phyloP scores from a whole-genome alignment of 768 basidiomycete genomes.

The Trametes cinnabarina region DNA sequence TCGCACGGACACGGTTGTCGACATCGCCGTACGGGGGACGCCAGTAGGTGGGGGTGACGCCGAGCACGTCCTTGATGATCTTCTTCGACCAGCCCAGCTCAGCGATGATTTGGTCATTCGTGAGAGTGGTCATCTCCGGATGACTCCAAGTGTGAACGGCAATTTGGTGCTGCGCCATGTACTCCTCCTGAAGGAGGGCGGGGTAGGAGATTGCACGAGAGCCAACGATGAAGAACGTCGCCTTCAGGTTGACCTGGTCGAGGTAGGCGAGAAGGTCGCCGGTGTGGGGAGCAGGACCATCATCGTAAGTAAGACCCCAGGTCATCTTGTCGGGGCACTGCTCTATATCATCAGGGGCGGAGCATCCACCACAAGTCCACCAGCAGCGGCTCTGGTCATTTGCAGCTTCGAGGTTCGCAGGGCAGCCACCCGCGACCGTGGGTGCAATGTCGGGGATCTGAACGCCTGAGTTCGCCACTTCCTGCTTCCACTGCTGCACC shows the following conservation, averaged over 20 bases:
- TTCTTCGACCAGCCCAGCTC: conserved; percentile 88
- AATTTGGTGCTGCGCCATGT: conserved; percentile 78
- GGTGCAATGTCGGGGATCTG: conserved; percentile 52
- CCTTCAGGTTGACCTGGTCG: conserved; percentile 57
- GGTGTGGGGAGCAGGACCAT: conserved; percentile 80
- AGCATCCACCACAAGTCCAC: conserved; percentile 82
- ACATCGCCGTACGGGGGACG: conserved; percentile 82
- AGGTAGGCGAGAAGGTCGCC: conserved; percentile 72
- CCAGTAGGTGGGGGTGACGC: conserved; percentile 76
- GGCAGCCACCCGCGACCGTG: conserved; percentile 48
- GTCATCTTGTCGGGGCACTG: conserved; percentile 65
- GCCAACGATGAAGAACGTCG: conserved; percentile 88
- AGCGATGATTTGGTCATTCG: conserved; percentile 81
- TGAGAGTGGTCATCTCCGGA: conserved; percentile 63
- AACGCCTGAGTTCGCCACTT: conserved; percentile 55
- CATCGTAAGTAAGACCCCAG: conserved; percentile 68
- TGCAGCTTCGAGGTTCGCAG: conserved; percentile 52
- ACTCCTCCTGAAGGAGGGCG: conserved; percentile 66
- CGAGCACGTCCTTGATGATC: conserved; percentile 78
- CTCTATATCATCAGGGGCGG: conserved; percentile 62
- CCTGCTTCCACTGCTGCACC: conserved; percentile 70
- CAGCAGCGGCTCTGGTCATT: conserved; percentile 58
- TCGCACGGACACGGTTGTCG: conserved; percentile 84
- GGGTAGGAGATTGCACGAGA: conserved; percentile 76
- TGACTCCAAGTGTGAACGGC: conserved; percentile 75